Evolutionary conservation across 2,329 filamentous ascomycete species (phyloP), one percentile per base, ranked within the genome.

Genomic region (Fonsecaea multimorphosa): DNA sequence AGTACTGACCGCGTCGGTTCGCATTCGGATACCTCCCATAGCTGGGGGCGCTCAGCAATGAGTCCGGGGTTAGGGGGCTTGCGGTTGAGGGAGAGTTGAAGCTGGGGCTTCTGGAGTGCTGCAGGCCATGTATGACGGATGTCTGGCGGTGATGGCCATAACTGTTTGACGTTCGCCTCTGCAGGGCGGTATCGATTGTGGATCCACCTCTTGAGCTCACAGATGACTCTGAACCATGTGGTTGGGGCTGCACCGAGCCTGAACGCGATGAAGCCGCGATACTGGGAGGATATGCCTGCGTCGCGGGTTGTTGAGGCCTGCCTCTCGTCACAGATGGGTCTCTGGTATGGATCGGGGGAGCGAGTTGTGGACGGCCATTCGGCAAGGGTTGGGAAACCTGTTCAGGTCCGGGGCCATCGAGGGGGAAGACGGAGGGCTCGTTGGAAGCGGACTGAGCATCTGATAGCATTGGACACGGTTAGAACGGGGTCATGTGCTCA

Each of bases 131-230:
- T 64, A 98, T 93, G 73, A 98, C 97, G 56, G 94, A 98, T 0
- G 94, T 96, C 81, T 99, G 93, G 62, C 95, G 89, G 79, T 98
- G 93, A 78, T 99, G 93, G 66, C 91, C 92, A 83, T 98, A 89
- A 16, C 84, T 85, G 65, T 79, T 76, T 27, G 83, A 84, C 9
- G 82, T 76, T 68, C 83, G 84, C 68, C 84, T 79, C 69, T 86
- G 83, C 65, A 82, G 71, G 68, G 77, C 36, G 27, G 70, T 65
- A 38, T 70, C 70, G 8, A 68, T 57, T n/a, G 59, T 16, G 8
- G 64, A 55, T 24, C 57, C 55, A 56, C 62, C 67, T 63, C 63
- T 63, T 61, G 61, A 34, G 57, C 56, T 66, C 59, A 60, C 58
- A 22, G 56, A 32, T 12, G 64, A 36, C 27, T 69, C 67, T 32